These are phyloP conservation scores for Colletotrichum godetiae DNA, from an alignment of 2,329 filamentous ascomycete species.

Conservation along the genomic window DNA sequence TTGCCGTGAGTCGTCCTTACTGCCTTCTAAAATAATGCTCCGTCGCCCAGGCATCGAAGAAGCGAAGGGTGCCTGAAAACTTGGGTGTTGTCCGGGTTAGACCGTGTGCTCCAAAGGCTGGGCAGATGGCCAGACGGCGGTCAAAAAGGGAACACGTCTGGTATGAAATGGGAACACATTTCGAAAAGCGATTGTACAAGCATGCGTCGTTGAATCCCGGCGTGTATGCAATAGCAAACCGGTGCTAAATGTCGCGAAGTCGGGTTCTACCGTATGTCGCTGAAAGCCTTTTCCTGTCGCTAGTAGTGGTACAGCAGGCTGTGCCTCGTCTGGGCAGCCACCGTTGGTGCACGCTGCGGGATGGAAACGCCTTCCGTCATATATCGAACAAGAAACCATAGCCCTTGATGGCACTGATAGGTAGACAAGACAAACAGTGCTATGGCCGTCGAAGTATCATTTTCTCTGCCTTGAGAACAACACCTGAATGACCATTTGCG, in stretches of 20 bases:
- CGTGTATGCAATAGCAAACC: not conserved
- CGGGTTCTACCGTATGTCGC: not conserved
- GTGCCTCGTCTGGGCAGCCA: not conserved
- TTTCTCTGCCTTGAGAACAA: not conserved
- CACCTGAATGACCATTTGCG: not conserved
- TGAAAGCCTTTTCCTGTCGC: not conserved
- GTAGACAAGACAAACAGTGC: not conserved
- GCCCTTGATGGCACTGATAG: not conserved
- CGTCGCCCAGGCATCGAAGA: not conserved
- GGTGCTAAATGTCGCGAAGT: not conserved
- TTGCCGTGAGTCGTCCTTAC: not conserved
- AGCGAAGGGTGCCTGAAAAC: not conserved
- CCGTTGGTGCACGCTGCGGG: constrained; percentile 14
- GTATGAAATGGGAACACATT: not conserved
- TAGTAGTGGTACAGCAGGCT: not conserved
- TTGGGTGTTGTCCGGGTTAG: not conserved
- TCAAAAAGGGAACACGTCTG: not conserved
- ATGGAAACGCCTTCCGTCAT: not conserved
- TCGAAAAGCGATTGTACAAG: not conserved
- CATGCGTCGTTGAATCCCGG: not conserved
- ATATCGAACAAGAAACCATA: not conserved
- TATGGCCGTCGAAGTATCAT: not conserved
- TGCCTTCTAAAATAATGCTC: not conserved
- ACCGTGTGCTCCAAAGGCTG: not conserved
- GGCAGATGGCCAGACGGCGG: not conserved